Conservation (phyloP, 2,329 filamentous ascomycete genomes). For the Ceratocystiopsis minuta region DNA sequence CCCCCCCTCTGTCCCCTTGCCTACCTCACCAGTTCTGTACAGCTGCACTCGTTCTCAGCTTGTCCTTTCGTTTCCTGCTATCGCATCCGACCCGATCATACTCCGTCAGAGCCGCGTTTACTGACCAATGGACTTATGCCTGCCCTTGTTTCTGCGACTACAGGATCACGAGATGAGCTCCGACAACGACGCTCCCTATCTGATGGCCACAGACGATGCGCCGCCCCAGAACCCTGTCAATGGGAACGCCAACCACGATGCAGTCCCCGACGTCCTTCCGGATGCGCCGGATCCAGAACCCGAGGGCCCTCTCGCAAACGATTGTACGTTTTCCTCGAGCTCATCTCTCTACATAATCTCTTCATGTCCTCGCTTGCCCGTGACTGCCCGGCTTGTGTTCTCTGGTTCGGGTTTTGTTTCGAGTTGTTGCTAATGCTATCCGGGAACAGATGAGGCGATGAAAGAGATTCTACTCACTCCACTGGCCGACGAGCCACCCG, state of each 20-base stretch:
- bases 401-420: neutral
- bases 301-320: conserved; percentile 30
- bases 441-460: conserved; percentile 56
- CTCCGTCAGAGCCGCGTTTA: neutral
- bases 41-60: no score
- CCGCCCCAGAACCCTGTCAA: conserved; percentile 19
- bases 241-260: conserved; percentile 28
- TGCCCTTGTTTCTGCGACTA: no score
- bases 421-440: conserved; percentile 1
- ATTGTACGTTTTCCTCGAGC: conserved; percentile 25
- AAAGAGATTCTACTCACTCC: conserved; percentile 60
- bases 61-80: no score
- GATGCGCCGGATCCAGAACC: conserved; percentile 30
- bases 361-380: no score
- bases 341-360: neutral
- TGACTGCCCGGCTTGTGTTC: no score
- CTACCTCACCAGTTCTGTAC: no score
- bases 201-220: conserved; percentile 38
- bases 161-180: conserved; percentile 17
- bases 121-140: conserved; percentile 11
- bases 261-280: conserved; percentile 35
- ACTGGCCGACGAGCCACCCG: conserved; percentile 57
- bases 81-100: no score
- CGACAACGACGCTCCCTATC: conserved; percentile 32
- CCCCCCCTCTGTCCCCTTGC: no score